A percentile compares a stretch with the other conserved stretches of the same genome.
phyloP scores from a whole-genome alignment of 2,329 filamentous ascomycete genomes.

The Triangularia verruculosa region DNA sequence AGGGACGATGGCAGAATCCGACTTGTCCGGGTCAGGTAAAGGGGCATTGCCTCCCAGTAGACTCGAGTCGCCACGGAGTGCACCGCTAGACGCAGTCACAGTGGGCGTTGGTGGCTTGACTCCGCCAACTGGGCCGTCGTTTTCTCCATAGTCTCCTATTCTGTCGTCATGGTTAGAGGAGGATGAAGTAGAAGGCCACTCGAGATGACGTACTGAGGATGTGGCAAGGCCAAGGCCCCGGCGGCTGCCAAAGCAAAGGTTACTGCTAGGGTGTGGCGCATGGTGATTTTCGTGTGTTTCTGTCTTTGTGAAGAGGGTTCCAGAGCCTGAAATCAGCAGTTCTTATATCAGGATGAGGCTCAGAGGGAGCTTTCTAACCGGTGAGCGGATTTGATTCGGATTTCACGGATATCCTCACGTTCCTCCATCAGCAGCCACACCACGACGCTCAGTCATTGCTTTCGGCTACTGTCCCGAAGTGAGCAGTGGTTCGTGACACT shows the following conservation, averaged over 20 bases:
- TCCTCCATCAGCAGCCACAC: not conserved
- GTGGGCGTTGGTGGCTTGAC: constrained; percentile 39
- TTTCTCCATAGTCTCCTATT: constrained; percentile 41
- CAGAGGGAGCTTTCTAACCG: no score
- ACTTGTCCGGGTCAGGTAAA: constrained; percentile 35
- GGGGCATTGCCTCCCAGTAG: constrained; percentile 42
- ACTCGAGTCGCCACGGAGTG: constrained; percentile 39
- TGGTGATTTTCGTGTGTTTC: not conserved
- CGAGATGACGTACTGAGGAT: not conserved
- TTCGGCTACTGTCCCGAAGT: not conserved
- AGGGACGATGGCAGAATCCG: constrained; percentile 39
- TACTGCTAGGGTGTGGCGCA: not conserved
- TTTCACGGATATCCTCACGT: not conserved
- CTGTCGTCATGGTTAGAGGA: constrained; percentile 22
- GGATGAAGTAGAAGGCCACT: not conserved
- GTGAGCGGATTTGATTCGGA: not conserved
- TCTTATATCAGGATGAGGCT: not conserved
- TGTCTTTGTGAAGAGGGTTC: not conserved
- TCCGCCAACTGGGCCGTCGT: constrained; percentile 42
- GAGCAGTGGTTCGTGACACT: not conserved
- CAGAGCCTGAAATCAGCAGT: not conserved
- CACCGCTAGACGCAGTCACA: constrained; percentile 38
- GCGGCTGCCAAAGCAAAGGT: not conserved
- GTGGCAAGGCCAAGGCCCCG: not conserved
- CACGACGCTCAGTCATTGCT: not conserved